Percentiles rank a stretch among this genome's conserved stretches.
phyloP scores from a whole-genome alignment of 1,284 basidiomycete genomes.

The Peniophora sp. region DNA sequence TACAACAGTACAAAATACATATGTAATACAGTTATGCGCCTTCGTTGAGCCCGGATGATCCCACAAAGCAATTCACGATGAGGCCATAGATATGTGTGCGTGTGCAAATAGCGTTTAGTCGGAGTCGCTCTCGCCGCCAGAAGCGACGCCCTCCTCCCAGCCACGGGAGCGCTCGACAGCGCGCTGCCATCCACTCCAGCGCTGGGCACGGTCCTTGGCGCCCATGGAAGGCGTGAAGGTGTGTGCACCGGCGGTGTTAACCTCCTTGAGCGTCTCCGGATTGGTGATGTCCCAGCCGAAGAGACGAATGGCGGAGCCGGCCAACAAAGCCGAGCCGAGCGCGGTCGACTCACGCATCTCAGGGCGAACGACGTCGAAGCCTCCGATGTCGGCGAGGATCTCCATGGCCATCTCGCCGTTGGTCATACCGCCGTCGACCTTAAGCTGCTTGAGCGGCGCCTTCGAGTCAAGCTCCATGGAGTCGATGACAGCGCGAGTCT shows the following conservation, averaged over 20 bases:
- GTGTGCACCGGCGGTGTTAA: conserved; percentile 80
- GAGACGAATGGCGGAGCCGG: conserved; percentile 80
- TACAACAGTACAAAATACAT: too few species aligned
- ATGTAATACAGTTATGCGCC: too few species aligned
- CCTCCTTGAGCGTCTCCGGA: conserved; percentile 81
- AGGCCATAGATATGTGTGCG: too few species aligned
- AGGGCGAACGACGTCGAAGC: conserved; percentile 86
- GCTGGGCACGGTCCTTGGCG: conserved; percentile 49
- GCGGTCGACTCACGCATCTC: conserved; percentile 98
- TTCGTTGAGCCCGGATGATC: too few species aligned
- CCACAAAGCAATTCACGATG: too few species aligned
- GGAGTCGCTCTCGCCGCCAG: too few species aligned
- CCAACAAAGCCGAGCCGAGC: conserved; percentile 93
- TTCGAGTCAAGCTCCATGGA: conserved; percentile 86
- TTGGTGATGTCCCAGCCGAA: conserved; percentile 92
- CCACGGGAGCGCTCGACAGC: conserved; percentile 75
- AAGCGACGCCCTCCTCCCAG: conserved; percentile 59
- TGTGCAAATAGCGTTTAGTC: too few species aligned
- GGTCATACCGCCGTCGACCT: conserved; percentile 93
- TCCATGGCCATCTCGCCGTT: conserved; percentile 89
- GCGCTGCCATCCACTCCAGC: conserved; percentile 75
- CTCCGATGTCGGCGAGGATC: conserved; percentile 88
- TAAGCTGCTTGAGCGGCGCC: conserved; percentile 70
- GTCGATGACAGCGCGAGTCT: conserved; percentile 91
- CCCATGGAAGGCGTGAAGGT: conserved; percentile 60